Evolutionary conservation across 805 yeast genomes (phyloP).

Genomic region (Pichia deserticola): DNA sequence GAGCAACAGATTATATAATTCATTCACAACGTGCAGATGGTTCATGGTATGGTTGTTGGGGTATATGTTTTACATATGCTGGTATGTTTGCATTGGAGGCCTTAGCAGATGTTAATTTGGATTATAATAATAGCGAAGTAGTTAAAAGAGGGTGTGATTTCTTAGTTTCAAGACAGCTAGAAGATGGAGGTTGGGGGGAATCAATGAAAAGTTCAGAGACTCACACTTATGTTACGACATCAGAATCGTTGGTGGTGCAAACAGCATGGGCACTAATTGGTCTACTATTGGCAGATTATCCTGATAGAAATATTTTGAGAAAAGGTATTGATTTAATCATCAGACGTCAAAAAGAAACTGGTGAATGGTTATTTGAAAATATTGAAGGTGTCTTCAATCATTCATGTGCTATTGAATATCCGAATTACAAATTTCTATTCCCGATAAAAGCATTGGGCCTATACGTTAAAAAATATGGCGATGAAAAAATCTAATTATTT

Average conservation of each 20-base stretch:
- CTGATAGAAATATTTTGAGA: constrained; percentile 53
- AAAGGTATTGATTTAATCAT: constrained; percentile 59
- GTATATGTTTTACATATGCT: constrained; percentile 91
- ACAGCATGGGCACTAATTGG: constrained; percentile 92
- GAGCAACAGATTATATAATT: constrained; percentile 68
- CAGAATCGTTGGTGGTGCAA: constrained; percentile 67
- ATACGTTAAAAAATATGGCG: constrained; percentile 29
- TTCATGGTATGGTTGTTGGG: constrained; percentile 99
- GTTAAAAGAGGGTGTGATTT: constrained; percentile 83
- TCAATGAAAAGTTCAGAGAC: constrained; percentile 86
- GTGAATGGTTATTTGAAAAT: constrained; percentile 80
- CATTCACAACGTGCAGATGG: constrained; percentile 72
- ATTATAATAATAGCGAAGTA: constrained; percentile 50
- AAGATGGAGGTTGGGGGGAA: constrained; percentile 98
- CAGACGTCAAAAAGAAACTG: constrained; percentile 58
- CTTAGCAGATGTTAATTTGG: constrained; percentile 57
- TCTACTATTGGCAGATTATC: constrained; percentile 72
- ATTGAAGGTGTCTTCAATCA: constrained; percentile 97
- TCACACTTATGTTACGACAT: constrained; percentile 56
- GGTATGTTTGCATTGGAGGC: constrained; percentile 98
- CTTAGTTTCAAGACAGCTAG: constrained; percentile 61
- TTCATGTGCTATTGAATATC: constrained; percentile 86
- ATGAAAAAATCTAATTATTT: constrained; percentile 9
- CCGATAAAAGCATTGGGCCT: constrained; percentile 91
- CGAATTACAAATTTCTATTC: constrained; percentile 82